Base-by-base conservation (phyloP, 2,329 filamentous ascomycete species). In the Fusarium circinatum region DNA sequence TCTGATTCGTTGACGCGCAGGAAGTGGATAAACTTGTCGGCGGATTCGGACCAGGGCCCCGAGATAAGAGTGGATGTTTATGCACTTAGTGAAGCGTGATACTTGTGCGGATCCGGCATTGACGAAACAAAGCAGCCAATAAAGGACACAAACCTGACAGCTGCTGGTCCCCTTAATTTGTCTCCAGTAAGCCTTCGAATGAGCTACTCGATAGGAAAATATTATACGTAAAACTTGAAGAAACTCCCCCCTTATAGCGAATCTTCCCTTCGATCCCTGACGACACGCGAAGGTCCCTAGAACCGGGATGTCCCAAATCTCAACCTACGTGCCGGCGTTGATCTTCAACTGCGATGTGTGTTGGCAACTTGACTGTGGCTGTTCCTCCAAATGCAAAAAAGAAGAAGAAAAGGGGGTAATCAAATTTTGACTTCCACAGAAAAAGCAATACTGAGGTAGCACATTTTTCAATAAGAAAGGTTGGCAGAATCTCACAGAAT, bases 211-310 rank as follows among this genome's bases (percentile, higher is more conserved):
- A 6, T 70, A 60, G 18, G 8, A 13, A 26, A 28, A 65, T 55
- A 60, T 20, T 9, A 26, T 48, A 63, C 45, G 18, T 39, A 66
- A 45, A 54, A 63, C 52, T 39, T 64, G 39, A 45, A 39, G 18
- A 22, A 13, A 32, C 22, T 34, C 47, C 62, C 71, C 63, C 62
- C 32, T 58, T 71, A 71, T 51, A 58, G 26, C 41, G 28, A 45
- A 48, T 62, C 54, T 39, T 28, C 54, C 41, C 28, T 52, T 28
- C 32, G 45, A 71, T 71, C 66, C 68, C 62, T 72, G 63, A 58
- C 47, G 42, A 75, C 75, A 73, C 75, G 73, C 75, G 75, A 74
- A 49, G 52, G 57, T 64, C 59, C 44, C 62, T 58, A 70, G 18
- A 73, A 72, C 68, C 57, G 49, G 73, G 64, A 66, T 62, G 55